Evolutionary conservation across 1,284 basidiomycete species (phyloP).

Genomic region (Ganoderma lingzhi): DNA sequence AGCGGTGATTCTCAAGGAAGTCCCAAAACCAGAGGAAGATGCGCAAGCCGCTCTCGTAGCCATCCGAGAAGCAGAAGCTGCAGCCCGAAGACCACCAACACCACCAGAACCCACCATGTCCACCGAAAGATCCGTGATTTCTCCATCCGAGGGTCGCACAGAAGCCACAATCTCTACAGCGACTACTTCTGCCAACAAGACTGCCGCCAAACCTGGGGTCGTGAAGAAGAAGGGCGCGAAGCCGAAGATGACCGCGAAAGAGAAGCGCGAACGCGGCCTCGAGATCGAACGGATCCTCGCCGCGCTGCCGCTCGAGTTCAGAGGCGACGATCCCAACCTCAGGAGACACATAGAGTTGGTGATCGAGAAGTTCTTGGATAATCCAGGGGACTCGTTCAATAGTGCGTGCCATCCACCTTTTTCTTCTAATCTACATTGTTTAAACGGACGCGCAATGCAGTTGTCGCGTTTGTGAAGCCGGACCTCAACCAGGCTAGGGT

Average conservation of each 20-base stretch:
- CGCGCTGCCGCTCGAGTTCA: constrained; percentile 88
- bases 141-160: constrained; percentile 32
- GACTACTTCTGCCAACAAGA: constrained; percentile 46
- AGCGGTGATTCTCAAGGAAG: not conserved
- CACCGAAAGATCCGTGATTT: constrained; percentile 46
- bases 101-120: constrained; percentile 45
- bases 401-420: constrained; percentile 46
- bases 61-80: constrained; percentile 37
- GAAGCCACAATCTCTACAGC: constrained; percentile 44
- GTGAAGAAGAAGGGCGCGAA: constrained; percentile 69
- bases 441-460: constrained; percentile 49
- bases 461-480: constrained; percentile 80
- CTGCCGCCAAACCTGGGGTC: constrained; percentile 32
- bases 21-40: constrained; percentile 41
- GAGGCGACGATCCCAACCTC: constrained; percentile 86
- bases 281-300: constrained; percentile 80
- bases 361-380: constrained; percentile 73
- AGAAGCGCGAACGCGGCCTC: constrained; percentile 83
- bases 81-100: constrained; percentile 42
- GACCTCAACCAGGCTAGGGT: constrained; percentile 89
- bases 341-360: constrained; percentile 82
- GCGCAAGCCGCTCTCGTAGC: constrained; percentile 41
- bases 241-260: constrained; percentile 77
- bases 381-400: constrained; percentile 59
- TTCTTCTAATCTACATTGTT: not conserved